Evolutionary conservation across 352 stramenopile species (phyloP).

Genomic region (Phytophthora litchii): DNA sequence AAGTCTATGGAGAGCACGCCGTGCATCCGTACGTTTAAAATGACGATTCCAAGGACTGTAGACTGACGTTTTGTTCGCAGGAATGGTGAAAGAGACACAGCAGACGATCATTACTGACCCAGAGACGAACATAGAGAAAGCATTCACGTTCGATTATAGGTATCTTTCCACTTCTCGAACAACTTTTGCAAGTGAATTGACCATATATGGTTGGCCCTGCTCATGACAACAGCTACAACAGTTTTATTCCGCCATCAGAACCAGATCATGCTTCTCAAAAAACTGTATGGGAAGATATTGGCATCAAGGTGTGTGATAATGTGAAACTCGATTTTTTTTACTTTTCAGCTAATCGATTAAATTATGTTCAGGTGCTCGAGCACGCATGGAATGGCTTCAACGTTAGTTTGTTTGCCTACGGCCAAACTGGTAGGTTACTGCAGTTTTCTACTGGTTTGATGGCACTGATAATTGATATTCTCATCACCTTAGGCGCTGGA

Average conservation of each 20-base stretch:
- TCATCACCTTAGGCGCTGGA: conserved; percentile 47
- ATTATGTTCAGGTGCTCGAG: conserved; percentile 62
- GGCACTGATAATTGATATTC: background rate
- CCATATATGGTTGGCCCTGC: background rate
- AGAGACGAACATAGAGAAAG: conserved; percentile 74
- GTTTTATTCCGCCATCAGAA: conserved; percentile 61
- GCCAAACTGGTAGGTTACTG: conserved; percentile 61
- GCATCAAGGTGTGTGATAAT: conserved; percentile 56
- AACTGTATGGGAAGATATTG: conserved; percentile 88
- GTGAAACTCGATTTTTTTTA: background rate
- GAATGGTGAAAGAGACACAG: conserved; percentile 80
- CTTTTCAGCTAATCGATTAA: background rate
- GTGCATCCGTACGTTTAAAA: conserved; percentile 61
- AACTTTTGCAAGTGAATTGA: background rate
- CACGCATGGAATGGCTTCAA: conserved; percentile 93
- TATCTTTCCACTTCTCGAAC: conserved; percentile 10
- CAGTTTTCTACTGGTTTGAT: background rate
- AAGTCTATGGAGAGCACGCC: conserved; percentile 70
- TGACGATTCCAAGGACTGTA: background rate
- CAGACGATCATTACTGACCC: conserved; percentile 88
- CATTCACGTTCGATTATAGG: conserved; percentile 91
- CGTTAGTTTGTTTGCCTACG: conserved; percentile 88
- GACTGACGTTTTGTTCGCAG: conserved; percentile 32
- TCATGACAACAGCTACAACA: conserved; percentile 74
- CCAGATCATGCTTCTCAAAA: conserved; percentile 76